Base-by-base conservation (phyloP, 208 protist species). In the Leptomonas pyrrhocoris region DNA sequence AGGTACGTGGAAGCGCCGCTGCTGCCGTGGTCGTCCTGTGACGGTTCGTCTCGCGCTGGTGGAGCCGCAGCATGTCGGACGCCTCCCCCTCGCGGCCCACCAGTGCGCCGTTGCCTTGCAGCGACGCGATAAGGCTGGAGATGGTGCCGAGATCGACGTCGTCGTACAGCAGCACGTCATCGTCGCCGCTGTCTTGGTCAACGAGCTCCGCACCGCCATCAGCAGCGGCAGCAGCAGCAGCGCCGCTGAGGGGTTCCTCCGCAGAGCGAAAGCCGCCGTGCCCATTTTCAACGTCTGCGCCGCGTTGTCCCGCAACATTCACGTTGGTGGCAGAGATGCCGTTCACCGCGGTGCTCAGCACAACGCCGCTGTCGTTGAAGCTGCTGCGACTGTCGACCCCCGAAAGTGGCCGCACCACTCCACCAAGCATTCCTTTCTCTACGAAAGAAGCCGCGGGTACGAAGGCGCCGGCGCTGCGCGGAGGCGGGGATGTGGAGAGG, bases 61-160 rank as follows among this genome's bases (percentile, higher is more conserved):
- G 48, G 0, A 21, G 38, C 12, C 43, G 36, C 19, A 56, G 54
- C 13, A 23, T 40, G 23, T 42, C 9, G 0, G 55, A 34, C 40
- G 23, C 54, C 19, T 67, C 64, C 19, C 28, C 46, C n/a, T 53
- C 63, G 25, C 0, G 15, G n/a, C 59, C 48, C 3, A 23, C 21
- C 45, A 45, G 34, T 9, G 43, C 46, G 34, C 30, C 46, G 65
- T 36, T 43, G 38, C 42, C 46, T 48, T 70, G 54, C 34, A 77
- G 57, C 19, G 71, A 68, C 12, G 71, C 71, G 43, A 77, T 63
- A 56, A 77, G 64, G 50, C 57, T 71, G 21, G 71, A 77, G 50
- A 77, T 77, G 15, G 63, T 77, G 50, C 71, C 48, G 21, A 77
- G 55, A 12, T 70, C 71, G n/a, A 46, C 63, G 19, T 77, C 71